A percentile compares a stretch with the other conserved stretches of the same genome.
Evolutionary conservation across 2,329 filamentous ascomycete species (phyloP).

Genomic region (Ascochyta fabae): DNA sequence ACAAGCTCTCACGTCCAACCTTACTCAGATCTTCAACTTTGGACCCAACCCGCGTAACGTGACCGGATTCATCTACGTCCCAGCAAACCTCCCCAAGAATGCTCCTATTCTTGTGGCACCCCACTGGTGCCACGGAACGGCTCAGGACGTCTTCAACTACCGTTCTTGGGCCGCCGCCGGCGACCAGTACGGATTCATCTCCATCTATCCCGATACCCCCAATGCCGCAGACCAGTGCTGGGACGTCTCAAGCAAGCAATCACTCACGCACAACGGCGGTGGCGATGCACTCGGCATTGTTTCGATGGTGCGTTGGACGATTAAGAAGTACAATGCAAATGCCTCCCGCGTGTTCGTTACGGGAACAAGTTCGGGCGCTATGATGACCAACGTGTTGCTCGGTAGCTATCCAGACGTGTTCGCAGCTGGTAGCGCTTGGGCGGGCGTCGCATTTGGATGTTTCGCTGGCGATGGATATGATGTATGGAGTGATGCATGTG

Average conservation of each 20-base stretch:
- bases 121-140: conserved; percentile 45
- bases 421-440: conserved; percentile 43
- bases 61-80: conserved; percentile 43
- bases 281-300: conserved; percentile 45
- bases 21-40: conserved; percentile 39
- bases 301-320: conserved; percentile 39
- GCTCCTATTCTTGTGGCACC: conserved; percentile 42
- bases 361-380: conserved; percentile 44
- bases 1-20: conserved; percentile 33
- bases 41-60: conserved; percentile 45
- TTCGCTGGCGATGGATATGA: conserved; percentile 41
- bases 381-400: conserved; percentile 46
- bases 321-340: conserved; percentile 39
- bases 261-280: conserved; percentile 42
- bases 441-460: conserved; percentile 46
- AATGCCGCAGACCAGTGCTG: conserved; percentile 43
- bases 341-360: conserved; percentile 42
- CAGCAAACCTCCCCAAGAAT: conserved; percentile 35
- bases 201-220: conserved; percentile 42
- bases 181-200: conserved; percentile 45
- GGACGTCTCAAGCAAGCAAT: conserved; percentile 44
- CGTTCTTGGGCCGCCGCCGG: conserved; percentile 39
- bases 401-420: conserved; percentile 46
- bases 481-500: conserved; percentile 42
- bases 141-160: conserved; percentile 36